These are phyloP conservation scores for Salix caprea DNA, from an alignment of 345 rosid species.

Conservation along the genomic window DNA sequence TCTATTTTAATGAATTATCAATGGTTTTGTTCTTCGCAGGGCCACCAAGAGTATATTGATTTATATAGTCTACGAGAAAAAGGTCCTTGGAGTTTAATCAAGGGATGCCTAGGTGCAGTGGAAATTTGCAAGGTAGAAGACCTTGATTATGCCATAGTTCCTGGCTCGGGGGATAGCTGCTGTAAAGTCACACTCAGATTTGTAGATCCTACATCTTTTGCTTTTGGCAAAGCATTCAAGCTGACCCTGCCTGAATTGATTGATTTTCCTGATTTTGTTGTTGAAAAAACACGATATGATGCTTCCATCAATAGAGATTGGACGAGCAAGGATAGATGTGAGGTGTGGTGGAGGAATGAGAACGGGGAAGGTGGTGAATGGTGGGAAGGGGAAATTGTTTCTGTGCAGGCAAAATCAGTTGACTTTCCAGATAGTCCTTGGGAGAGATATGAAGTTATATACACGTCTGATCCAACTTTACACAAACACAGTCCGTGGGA, in stretches of 20 bases:
- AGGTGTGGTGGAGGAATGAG: conserved; percentile 29
- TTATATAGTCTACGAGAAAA: neutral
- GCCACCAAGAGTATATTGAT: conserved; percentile 21
- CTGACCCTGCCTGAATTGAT: conserved; percentile 25
- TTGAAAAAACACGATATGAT: conserved; percentile 28
- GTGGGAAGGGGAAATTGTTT: conserved; percentile 26
- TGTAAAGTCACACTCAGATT: conserved; percentile 22
- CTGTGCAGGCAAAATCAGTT: conserved; percentile 17
- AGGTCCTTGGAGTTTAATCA: conserved; percentile 18
- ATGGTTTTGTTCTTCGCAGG: conserved; percentile 13
- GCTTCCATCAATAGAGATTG: conserved; percentile 23
- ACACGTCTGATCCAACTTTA: conserved; percentile 1
- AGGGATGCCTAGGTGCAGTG: conserved; percentile 11
- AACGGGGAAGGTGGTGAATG: conserved; percentile 26
- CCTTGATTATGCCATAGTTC: conserved; percentile 14
- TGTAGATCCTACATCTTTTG: conserved; percentile 15
- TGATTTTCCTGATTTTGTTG: conserved; percentile 27
- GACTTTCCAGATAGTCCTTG: conserved; percentile 28
- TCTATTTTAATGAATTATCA: neutral
- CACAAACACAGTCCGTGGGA: conserved; percentile 28
- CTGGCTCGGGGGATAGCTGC: conserved; percentile 32
- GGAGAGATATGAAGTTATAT: conserved; percentile 19
- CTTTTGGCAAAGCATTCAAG: conserved; percentile 6
- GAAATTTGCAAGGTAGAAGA: conserved; percentile 26
- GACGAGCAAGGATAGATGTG: conserved; percentile 14